These are phyloP conservation scores for Fusarium nygamai DNA, from an alignment of 2,329 filamentous ascomycete species.

Conservation along the genomic window DNA sequence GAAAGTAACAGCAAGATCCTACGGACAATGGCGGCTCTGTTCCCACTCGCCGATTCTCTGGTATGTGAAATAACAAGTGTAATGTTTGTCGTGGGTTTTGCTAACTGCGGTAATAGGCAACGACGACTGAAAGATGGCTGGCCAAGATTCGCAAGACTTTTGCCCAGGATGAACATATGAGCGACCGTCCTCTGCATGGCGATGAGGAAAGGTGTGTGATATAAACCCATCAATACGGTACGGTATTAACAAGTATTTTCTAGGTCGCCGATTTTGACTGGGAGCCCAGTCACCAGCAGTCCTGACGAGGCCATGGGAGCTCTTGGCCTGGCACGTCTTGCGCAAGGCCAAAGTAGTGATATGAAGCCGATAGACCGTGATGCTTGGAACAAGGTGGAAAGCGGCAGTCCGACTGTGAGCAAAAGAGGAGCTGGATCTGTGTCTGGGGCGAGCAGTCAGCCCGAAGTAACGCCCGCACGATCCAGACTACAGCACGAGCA, in stretches of 20 bases:
- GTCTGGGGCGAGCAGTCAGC: conserved; percentile 22
- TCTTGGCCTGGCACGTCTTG: conserved; percentile 38
- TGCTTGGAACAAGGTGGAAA: conserved; percentile 22
- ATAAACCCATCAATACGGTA: neutral
- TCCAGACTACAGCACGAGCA: conserved; percentile 52
- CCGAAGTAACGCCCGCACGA: conserved; percentile 39
- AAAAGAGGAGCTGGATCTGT: conserved; percentile 25
- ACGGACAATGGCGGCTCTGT: conserved; percentile 50
- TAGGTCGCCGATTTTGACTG: conserved; percentile 31
- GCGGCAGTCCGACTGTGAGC: conserved; percentile 21
- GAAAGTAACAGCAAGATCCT: conserved; percentile 52
- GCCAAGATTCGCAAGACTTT: conserved; percentile 50
- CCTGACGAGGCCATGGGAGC: conserved; percentile 36
- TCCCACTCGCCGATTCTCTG: conserved; percentile 53
- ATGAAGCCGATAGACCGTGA: conserved; percentile 28
- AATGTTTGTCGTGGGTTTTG: neutral
- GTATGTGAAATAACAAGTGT: conserved; percentile 38
- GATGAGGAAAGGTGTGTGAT: conserved; percentile 29
- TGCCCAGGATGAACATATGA: conserved; percentile 42
- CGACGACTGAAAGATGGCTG: conserved; percentile 52
- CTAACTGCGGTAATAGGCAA: conserved; percentile 42
- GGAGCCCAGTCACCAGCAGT: conserved; percentile 34
- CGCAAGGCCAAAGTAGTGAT: conserved; percentile 32
- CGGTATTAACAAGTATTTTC: neutral
- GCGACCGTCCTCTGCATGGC: conserved; percentile 31